phyloP scores from a whole-genome alignment of 2,329 filamentous ascomycete species.

The Golovinomyces cichoracearum region DNA sequence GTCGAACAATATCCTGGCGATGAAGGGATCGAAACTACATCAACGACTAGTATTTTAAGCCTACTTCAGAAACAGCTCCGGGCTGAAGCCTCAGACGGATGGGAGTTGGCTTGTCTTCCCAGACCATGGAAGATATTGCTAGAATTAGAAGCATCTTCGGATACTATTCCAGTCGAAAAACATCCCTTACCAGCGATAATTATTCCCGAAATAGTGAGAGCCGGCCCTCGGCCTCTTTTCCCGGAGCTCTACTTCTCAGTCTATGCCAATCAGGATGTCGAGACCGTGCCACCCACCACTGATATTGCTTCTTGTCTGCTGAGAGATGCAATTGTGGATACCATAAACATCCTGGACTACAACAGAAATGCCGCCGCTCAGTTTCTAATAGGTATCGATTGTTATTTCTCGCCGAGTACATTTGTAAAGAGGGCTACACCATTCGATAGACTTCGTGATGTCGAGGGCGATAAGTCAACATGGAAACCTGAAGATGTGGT shows the following conservation, averaged over 20 bases:
- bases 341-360: slow-evolving; percentile 79
- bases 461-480: slow-evolving; percentile 38
- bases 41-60: slow-evolving; percentile 46
- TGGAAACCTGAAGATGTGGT: slow-evolving; percentile 97
- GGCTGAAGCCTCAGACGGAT: slow-evolving; percentile 44
- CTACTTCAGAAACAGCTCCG: slow-evolving; percentile 71
- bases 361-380: slow-evolving; percentile 72
- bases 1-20: slow-evolving; percentile 62
- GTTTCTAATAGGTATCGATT: slow-evolving; percentile 79
- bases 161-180: slow-evolving; percentile 36
- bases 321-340: slow-evolving; percentile 66
- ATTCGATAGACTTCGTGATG: slow-evolving; percentile 62
- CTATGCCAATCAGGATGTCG: slow-evolving; percentile 61
- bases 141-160: slow-evolving; percentile 30
- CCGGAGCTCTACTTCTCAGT: slow-evolving; percentile 89
- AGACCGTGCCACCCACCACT: slow-evolving; percentile 57
- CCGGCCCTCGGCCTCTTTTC: slow-evolving; percentile 53
- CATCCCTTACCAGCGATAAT: slow-evolving; percentile 52
- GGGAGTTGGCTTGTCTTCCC: slow-evolving; percentile 46
- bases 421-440: slow-evolving; percentile 85
- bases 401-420: slow-evolving; percentile 69
- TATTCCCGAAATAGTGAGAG: slow-evolving; percentile 49
- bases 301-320: slow-evolving; percentile 61
- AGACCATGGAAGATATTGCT: slow-evolving; percentile 39
- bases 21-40: slow-evolving; percentile 32